Evolutionary conservation across 352 stramenopile genomes (phyloP).

Genomic region (Phytopythium vexans): DNA sequence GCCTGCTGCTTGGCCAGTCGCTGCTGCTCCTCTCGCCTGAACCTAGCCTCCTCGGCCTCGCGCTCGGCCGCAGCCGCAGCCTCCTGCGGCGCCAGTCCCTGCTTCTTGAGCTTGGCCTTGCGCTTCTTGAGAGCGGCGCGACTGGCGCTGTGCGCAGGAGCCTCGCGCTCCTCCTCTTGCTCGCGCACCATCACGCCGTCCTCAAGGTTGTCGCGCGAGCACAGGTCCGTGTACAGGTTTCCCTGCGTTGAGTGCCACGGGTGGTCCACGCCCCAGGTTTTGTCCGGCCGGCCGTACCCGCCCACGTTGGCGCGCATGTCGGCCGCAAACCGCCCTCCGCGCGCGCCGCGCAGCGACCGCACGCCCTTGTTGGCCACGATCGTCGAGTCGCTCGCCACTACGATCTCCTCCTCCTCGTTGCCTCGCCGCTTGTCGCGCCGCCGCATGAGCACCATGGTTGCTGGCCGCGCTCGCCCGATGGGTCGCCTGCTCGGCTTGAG

Average conservation of each 20-base stretch:
- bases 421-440: slow-evolving; percentile 65
- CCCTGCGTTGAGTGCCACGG: slow-evolving; percentile 69
- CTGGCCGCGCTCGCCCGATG: no score
- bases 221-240: slow-evolving; percentile 41
- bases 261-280: slow-evolving; percentile 77
- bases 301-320: slow-evolving; percentile 75
- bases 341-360: slow-evolving; percentile 45
- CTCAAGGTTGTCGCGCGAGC: slow-evolving; percentile 62
- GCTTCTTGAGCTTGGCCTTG: slow-evolving; percentile 72
- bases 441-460: slow-evolving; percentile 68
- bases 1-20: slow-evolving; percentile 8
- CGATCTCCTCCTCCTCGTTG: slow-evolving; percentile 58
- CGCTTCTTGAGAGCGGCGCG: slow-evolving; percentile 76
- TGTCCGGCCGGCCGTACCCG: slow-evolving; percentile 73
- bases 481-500: no score
- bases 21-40: slow-evolving; percentile 19
- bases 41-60: slow-evolving; percentile 18
- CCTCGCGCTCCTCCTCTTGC: slow-evolving; percentile 23
- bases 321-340: slow-evolving; percentile 65
- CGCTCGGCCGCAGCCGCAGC: slow-evolving; percentile 21
- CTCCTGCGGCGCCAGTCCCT: slow-evolving; percentile 28
- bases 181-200: slow-evolving; percentile 44
- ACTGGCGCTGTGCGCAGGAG: slow-evolving; percentile 44
- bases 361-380: slow-evolving; percentile 69
- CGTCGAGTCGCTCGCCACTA: slow-evolving; percentile 56